Evolutionary conservation across 2,329 filamentous ascomycete genomes (phyloP).

Genomic region (Pseudopithomyces maydicus): DNA sequence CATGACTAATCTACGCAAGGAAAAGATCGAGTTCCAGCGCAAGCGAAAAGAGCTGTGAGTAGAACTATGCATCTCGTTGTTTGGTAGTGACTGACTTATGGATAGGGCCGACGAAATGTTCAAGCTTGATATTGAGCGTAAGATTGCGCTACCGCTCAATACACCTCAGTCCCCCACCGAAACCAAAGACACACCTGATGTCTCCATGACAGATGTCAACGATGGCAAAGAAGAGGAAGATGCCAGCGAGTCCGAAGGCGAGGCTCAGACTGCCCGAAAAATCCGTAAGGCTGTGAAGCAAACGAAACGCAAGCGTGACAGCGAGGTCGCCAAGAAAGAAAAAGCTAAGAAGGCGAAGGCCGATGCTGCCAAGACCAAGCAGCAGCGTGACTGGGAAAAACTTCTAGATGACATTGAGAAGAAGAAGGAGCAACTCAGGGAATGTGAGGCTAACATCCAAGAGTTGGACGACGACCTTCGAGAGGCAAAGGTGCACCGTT

Average conservation of each 20-base stretch:
- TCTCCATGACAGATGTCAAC: slow-evolving; percentile 67
- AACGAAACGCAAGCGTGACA: slow-evolving; percentile 76
- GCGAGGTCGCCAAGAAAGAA: slow-evolving; percentile 60
- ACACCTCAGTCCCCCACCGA: slow-evolving; percentile 65
- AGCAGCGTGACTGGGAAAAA: slow-evolving; percentile 87
- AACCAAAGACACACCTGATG: slow-evolving; percentile 57
- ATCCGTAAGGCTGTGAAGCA: slow-evolving; percentile 62
- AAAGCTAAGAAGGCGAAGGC: slow-evolving; percentile 69
- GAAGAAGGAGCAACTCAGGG: slow-evolving; percentile 77
- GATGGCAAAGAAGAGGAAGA: slow-evolving; percentile 71
- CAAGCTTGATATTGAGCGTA: slow-evolving; percentile 72
- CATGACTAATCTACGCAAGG: slow-evolving; percentile 93
- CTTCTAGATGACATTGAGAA: slow-evolving; percentile 87
- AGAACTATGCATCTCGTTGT: neutral
- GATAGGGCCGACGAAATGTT: slow-evolving; percentile 73
- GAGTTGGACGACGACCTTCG: slow-evolving; percentile 89
- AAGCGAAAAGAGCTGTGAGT: slow-evolving; percentile 68
- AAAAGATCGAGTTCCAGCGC: slow-evolving; percentile 91
- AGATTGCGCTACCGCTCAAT: slow-evolving; percentile 74
- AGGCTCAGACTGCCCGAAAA: slow-evolving; percentile 60
- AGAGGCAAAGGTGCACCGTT: slow-evolving; percentile 91
- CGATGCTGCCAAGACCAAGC: slow-evolving; percentile 66
- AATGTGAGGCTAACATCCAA: slow-evolving; percentile 84
- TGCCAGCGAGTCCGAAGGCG: slow-evolving; percentile 66
- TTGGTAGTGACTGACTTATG: slow-evolving; percentile 4